phyloP scores from a whole-genome alignment of 768 basidiomycete species.

The Clitopilus hobsonii region DNA sequence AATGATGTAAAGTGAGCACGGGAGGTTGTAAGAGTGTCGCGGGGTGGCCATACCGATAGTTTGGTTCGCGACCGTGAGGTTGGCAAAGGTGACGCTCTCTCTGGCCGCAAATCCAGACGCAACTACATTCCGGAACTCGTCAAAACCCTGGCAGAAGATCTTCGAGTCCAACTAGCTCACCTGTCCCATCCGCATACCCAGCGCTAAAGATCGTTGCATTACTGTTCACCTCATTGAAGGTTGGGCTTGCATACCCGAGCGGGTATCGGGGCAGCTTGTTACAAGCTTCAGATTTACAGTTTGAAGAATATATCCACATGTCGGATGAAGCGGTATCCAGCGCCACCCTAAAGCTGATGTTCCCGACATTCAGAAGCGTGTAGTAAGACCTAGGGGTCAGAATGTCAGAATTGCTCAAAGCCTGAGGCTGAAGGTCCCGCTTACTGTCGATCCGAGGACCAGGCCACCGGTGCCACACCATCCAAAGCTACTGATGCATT shows the following conservation, averaged over 20 bases:
- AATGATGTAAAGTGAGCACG: constrained; percentile 49
- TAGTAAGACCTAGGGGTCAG: constrained; percentile 57
- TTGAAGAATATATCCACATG: constrained; percentile 67
- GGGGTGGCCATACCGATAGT: constrained; percentile 48
- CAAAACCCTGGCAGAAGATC: background rate
- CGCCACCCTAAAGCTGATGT: constrained; percentile 61
- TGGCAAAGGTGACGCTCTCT: constrained; percentile 58
- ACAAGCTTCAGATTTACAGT: constrained; percentile 54
- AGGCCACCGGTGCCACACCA: constrained; percentile 39
- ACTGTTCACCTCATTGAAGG: constrained; percentile 55
- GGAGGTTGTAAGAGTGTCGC: background rate
- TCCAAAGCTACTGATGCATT: background rate
- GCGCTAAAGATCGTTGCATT: constrained; percentile 59
- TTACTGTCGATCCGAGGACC: constrained; percentile 43
- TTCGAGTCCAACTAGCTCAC: constrained; percentile 33
- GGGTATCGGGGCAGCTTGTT: constrained; percentile 64
- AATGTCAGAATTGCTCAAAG: constrained; percentile 5
- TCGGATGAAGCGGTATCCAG: constrained; percentile 75
- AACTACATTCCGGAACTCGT: constrained; percentile 27
- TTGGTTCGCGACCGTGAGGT: constrained; percentile 56
- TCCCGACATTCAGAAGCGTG: constrained; percentile 53
- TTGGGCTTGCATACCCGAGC: constrained; percentile 57
- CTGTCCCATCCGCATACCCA: constrained; percentile 63
- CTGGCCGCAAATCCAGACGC: constrained; percentile 67
- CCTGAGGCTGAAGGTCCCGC: constrained; percentile 14